Base-by-base conservation (phyloP, 495 filamentous ascomycete species). In the Podospora bellae-mahoneyi region DNA sequence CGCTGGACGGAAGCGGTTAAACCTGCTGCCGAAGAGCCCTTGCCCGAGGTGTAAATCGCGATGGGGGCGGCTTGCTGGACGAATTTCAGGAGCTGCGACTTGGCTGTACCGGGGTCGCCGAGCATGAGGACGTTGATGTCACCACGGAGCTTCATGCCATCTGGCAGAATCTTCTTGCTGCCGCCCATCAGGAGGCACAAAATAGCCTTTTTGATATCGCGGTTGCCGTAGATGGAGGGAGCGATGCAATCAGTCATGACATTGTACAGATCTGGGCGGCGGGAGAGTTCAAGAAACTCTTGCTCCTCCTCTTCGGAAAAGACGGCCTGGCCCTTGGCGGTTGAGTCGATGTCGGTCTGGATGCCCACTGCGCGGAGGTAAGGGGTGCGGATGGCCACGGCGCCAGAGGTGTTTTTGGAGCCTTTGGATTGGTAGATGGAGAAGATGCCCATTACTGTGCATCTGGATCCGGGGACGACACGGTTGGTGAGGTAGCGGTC, bases 141-240 rank as follows among this genome's bases (percentile, higher is more conserved):
- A 69, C 96, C 96, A 84, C 96, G 88, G 18, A 99, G 87, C 75
- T 92, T 96, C 95, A 99, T 99, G 59, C 96, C 96, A 73, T 99
- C 96, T 0, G 96, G 96, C 2, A 99, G 85, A 57, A 99, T 96
- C 80, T 99, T 99, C 82, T 99, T 99, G 23, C 92, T 96, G 16
- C 96, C 96, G 69, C 96, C 96, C 73, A 99, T 86, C 1, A 99
- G 85, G 2, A 99, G 84, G 77, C 96, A 98, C 0, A 96, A 88
- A 74, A 99, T 98, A n/a, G 96, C 88, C 78, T 97, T 99, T 77
- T 99, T 99, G 76, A 99, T 99, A 71, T 99, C 93, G 62, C 84
- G 75, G 76, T 97, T 98, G 28, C 96, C 96, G 74, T 97, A 99
- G 75, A 99, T 99, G 0, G 95, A 97, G 0, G 96, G 96, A 18